A percentile compares a stretch with the other conserved stretches of the same genome.
These are phyloP conservation scores for Trichoderma sp. DNA, from an alignment of 2,329 filamentous ascomycete genomes.

Conservation along the genomic window DNA sequence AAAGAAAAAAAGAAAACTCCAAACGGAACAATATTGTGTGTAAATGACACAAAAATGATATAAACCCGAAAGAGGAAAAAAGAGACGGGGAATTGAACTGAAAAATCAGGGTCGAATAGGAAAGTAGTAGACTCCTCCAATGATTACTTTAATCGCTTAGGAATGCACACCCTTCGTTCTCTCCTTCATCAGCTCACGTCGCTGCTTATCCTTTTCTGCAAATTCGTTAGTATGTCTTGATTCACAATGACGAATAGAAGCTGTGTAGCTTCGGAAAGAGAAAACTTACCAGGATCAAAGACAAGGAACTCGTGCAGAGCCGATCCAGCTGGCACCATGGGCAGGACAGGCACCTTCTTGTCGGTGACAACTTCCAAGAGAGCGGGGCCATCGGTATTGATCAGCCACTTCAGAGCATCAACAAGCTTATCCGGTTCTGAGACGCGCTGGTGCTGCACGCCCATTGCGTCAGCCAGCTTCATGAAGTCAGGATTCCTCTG, in stretches of 20 bases:
- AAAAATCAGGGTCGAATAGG: background rate
- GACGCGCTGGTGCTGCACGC: conserved; percentile 70
- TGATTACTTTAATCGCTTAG: conserved; percentile 5
- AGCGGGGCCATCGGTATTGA: conserved; percentile 85
- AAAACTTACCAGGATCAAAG: conserved; percentile 35
- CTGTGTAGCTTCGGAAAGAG: background rate
- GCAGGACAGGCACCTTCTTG: conserved; percentile 89
- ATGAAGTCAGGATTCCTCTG: conserved; percentile 95
- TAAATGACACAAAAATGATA: conserved; percentile 1
- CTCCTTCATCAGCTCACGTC: conserved; percentile 65
- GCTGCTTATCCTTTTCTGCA: conserved; percentile 64
- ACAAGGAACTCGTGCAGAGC: conserved; percentile 85
- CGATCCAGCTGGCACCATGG: conserved; percentile 89
- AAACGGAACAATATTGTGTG: conserved; percentile 11
- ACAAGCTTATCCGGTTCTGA: conserved; percentile 73
- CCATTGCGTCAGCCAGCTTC: conserved; percentile 90
- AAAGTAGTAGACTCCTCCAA: background rate
- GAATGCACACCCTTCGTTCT: conserved; percentile 54
- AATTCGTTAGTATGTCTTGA: conserved; percentile 35
- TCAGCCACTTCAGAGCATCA: conserved; percentile 81
- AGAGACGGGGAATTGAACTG: background rate
- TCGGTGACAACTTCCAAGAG: conserved; percentile 91
- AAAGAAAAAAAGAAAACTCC: background rate
- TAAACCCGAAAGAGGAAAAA: background rate
- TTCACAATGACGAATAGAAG: background rate